Evolutionary conservation across 805 yeast genomes (phyloP).

Genomic region (Scheffersomyces lignosus): DNA sequence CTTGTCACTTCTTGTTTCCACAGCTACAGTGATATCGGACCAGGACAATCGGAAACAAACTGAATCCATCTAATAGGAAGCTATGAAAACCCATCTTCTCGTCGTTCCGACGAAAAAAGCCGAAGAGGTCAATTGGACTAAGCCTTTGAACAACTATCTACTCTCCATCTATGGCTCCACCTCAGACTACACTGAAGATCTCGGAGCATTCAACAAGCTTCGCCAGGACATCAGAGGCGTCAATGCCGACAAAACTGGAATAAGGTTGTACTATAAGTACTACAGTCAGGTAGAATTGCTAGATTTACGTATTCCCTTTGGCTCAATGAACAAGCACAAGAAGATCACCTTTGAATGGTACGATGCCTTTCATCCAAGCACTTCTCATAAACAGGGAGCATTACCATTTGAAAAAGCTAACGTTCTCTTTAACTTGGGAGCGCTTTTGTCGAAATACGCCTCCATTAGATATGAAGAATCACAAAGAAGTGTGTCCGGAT

Average conservation of each 20-base stretch:
- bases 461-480: constrained; percentile 27
- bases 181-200: constrained; percentile 57
- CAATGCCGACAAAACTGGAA: constrained; percentile 43
- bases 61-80: too few relatives aligned
- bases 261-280: constrained; percentile 63
- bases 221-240: constrained; percentile 59
- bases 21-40: too few relatives aligned
- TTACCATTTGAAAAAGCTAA: constrained; percentile 89
- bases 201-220: constrained; percentile 52
- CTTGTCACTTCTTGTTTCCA: too few relatives aligned
- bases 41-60: too few relatives aligned
- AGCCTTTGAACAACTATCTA: constrained; percentile 59
- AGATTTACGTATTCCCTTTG: constrained; percentile 72
- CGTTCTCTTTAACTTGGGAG: constrained; percentile 74
- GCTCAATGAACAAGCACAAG: constrained; percentile 42
- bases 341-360: constrained; percentile 72
- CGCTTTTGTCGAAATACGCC: constrained; percentile 56
- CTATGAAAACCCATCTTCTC: constrained; percentile 21
- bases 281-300: constrained; percentile 80
- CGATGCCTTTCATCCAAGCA: constrained; percentile 59
- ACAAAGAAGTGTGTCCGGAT: constrained; percentile 9
- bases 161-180: constrained; percentile 62
- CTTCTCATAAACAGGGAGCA: constrained; percentile 67
- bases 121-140: constrained; percentile 63
- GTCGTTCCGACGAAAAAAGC: constrained; percentile 42